Percentiles rank a stretch among this genome's conserved stretches.
These are phyloP conservation scores for Cryptosporidium sp. DNA, from an alignment of 169 alveolate genomes.

Conservation along the genomic window DNA sequence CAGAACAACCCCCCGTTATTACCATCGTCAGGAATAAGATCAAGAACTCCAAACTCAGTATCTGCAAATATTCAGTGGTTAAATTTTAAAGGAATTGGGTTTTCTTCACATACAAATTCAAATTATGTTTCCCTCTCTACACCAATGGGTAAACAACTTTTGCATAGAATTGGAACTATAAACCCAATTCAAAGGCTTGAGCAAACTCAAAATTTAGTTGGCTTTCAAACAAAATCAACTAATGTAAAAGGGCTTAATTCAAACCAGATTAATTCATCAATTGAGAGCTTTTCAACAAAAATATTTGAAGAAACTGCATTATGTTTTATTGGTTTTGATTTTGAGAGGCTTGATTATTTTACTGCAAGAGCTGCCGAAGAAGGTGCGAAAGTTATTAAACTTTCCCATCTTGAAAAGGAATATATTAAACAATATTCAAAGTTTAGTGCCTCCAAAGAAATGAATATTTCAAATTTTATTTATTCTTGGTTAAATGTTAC, in stretches of 20 bases:
- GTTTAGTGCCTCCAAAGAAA: not conserved
- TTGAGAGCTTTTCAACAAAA: not conserved
- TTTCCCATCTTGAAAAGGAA: constrained; percentile 24
- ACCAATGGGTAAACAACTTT: constrained; percentile 63
- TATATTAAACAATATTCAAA: not conserved
- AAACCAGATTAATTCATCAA: not conserved
- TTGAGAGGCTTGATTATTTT: constrained; percentile 62
- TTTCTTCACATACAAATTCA: constrained; percentile 14
- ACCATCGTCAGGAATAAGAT: constrained; percentile 12
- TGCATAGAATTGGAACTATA: constrained; percentile 57
- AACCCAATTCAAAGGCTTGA: constrained; percentile 70
- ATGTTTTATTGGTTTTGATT: constrained; percentile 63
- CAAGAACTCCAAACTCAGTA: constrained; percentile 35
- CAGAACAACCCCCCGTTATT: constrained; percentile 14
- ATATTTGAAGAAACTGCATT: constrained; percentile 57
- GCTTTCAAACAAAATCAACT: not conserved
- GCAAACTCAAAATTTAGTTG: not conserved
- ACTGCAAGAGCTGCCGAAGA: constrained; percentile 60
- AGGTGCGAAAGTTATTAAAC: constrained; percentile 50
- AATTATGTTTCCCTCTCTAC: constrained; percentile 65
- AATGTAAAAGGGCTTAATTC: not conserved
- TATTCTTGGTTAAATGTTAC: constrained; percentile 65
- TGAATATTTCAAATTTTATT: constrained; percentile 15
- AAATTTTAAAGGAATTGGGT: constrained; percentile 51
- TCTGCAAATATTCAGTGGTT: constrained; percentile 47